Conservation (phyloP, 495 filamentous ascomycete genomes). For the Aspergillus affinis region DNA sequence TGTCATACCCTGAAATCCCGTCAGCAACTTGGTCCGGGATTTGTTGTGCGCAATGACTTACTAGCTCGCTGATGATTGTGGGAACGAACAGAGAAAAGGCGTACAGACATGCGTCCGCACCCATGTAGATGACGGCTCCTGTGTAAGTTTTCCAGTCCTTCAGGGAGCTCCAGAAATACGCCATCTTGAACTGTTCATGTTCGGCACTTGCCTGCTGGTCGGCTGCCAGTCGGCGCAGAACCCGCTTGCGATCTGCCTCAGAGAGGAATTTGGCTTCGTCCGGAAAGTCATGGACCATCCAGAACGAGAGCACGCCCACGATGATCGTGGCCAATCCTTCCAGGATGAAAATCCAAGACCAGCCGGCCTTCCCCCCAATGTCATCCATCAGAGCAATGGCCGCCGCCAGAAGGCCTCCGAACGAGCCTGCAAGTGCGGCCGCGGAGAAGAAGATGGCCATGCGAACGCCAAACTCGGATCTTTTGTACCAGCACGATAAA, state of each 20-base stretch:
- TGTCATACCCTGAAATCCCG: constrained; percentile 23
- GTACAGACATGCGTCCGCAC: constrained; percentile 69
- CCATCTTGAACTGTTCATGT: constrained; percentile 75
- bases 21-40: constrained; percentile 25
- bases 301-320: constrained; percentile 72
- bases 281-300: constrained; percentile 89
- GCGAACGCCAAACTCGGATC: constrained; percentile 73
- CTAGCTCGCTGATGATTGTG: constrained; percentile 68
- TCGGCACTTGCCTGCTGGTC: constrained; percentile 79
- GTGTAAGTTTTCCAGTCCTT: constrained; percentile 88
- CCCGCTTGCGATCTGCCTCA: constrained; percentile 67
- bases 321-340: constrained; percentile 60
- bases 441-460: constrained; percentile 80
- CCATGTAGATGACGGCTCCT: constrained; percentile 79
- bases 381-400: constrained; percentile 65
- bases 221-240: constrained; percentile 66
- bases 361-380: constrained; percentile 57
- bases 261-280: constrained; percentile 78
- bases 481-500: constrained; percentile 83
- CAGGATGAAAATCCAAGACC: constrained; percentile 73
- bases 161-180: constrained; percentile 72
- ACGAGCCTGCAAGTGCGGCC: constrained; percentile 63
- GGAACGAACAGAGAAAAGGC: constrained; percentile 90
- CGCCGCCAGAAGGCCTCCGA: constrained; percentile 65
- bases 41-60: constrained; percentile 21